phyloP scores from a whole-genome alignment of 2,329 filamentous ascomycete genomes.

The Penicillium sp. region DNA sequence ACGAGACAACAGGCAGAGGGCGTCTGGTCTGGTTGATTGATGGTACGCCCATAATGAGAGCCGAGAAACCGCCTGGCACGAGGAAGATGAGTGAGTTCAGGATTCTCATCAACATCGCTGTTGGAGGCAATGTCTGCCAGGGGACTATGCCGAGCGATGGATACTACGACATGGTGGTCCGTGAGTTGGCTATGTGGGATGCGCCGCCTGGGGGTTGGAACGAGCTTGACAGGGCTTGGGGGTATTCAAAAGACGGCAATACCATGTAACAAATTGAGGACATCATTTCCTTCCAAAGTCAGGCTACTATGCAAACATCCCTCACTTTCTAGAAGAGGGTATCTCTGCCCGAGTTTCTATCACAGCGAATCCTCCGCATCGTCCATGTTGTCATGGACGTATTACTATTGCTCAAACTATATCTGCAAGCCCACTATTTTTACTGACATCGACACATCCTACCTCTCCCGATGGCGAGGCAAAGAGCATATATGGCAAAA shows the following conservation, averaged over 20 bases:
- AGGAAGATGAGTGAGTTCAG: slow-evolving; percentile 27
- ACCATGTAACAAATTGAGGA: slow-evolving; percentile 20
- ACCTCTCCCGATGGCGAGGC: too few species aligned
- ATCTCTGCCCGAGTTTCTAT: too few species aligned
- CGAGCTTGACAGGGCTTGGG: slow-evolving; percentile 20
- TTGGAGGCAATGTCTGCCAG: slow-evolving; percentile 27
- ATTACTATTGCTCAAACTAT: too few species aligned
- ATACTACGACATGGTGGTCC: slow-evolving; percentile 24
- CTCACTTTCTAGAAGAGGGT: neutral
- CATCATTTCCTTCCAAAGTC: slow-evolving; percentile 5
- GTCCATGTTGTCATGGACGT: too few species aligned
- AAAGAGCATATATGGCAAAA: too few species aligned
- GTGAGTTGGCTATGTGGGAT: slow-evolving; percentile 26
- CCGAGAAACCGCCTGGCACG: slow-evolving; percentile 25
- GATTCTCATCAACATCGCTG: slow-evolving; percentile 27
- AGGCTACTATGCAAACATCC: slow-evolving; percentile 5
- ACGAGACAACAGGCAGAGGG: slow-evolving; percentile 20
- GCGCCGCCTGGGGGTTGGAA: slow-evolving; percentile 24
- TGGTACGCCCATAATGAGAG: slow-evolving; percentile 24
- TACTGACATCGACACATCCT: too few species aligned
- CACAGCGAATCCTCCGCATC: too few species aligned
- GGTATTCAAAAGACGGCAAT: slow-evolving; percentile 21
- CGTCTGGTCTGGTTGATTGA: slow-evolving; percentile 27
- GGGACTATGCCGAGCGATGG: slow-evolving; percentile 24
- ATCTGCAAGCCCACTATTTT: too few species aligned